Percentiles rank a stretch among this genome's conserved stretches.
phyloP scores from a whole-genome alignment of 139 green algal species.

The Micractinium conductrix region DNA sequence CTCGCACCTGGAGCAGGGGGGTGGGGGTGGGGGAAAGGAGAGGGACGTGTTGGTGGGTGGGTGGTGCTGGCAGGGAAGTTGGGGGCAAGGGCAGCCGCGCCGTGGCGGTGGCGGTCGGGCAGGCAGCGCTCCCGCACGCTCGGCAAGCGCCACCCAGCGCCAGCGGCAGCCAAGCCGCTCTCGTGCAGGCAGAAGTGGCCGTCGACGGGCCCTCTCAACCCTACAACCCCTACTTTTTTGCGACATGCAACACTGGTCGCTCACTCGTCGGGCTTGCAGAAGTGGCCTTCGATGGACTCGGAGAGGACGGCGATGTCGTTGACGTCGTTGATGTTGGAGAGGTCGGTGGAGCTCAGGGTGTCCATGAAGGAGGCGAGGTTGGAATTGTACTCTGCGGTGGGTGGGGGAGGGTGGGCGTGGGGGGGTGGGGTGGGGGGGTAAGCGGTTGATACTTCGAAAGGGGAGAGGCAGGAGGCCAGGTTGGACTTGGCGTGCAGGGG shows the following conservation, averaged over 20 bases:
- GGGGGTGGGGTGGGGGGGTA: background rate
- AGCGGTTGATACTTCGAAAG: no score
- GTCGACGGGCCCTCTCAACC: no score
- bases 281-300: background rate
- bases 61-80: no score
- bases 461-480: background rate
- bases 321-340: background rate
- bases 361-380: conserved; percentile 30
- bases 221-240: no score
- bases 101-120: background rate
- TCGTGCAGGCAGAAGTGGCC: no score
- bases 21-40: background rate
- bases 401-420: no score
- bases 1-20: conserved; percentile 3
- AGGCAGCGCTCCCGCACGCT: background rate
- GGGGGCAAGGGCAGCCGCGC: background rate
- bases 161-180: no score
- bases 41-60: no score
- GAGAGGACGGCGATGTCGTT: conserved; percentile 10
- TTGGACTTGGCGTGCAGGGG: no score
- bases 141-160: background rate
- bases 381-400: conserved; percentile 17
- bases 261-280: background rate
- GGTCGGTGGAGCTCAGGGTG: no score
- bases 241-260: no score